Conservation (phyloP, 1,139 yeast species). For the Geotrichum bryndzae region DNA sequence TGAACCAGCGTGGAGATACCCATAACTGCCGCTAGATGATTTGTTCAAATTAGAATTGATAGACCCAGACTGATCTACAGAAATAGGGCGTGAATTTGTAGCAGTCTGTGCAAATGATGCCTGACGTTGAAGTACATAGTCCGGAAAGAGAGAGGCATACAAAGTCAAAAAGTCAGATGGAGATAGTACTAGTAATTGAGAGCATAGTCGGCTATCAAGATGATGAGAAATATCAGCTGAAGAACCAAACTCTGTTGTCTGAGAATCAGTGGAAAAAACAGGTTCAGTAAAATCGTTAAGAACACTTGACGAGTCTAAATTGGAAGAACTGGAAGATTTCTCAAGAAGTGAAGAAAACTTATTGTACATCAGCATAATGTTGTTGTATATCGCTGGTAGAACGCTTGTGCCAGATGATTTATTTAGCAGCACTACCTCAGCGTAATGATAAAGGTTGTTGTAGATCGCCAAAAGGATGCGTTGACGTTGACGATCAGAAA, state of each 20-base stretch:
- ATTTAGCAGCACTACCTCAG: constrained; percentile 10
- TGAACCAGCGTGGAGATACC: constrained; percentile 8
- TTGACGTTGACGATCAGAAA: constrained; percentile 28
- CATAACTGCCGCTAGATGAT: constrained; percentile 15
- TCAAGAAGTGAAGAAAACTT: constrained; percentile 1
- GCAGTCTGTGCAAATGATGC: constrained; percentile 2
- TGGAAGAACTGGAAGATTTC: neutral
- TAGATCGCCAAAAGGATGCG: constrained; percentile 24
- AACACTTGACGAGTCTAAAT: neutral
- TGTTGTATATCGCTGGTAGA: constrained; percentile 6
- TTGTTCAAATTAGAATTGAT: constrained; percentile 8
- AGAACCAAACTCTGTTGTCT: constrained; percentile 1
- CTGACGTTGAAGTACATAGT: constrained; percentile 19
- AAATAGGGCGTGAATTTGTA: constrained; percentile 9
- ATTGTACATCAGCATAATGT: constrained; percentile 3
- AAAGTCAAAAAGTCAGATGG: constrained; percentile 33
- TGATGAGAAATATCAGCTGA: neutral
- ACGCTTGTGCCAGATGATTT: constrained; percentile 2
- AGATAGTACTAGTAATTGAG: constrained; percentile 31
- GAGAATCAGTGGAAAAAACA: neutral
- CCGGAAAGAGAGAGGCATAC: constrained; percentile 30
- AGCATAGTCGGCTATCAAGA: constrained; percentile 16
- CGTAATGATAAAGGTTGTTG: constrained; percentile 16
- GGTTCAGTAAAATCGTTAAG: neutral
- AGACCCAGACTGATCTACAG: constrained; percentile 11